A percentile compares a stretch with the other conserved stretches of the same genome.
Evolutionary conservation across 2,329 filamentous ascomycete species (phyloP).

Genomic region (Xylaria sp.): DNA sequence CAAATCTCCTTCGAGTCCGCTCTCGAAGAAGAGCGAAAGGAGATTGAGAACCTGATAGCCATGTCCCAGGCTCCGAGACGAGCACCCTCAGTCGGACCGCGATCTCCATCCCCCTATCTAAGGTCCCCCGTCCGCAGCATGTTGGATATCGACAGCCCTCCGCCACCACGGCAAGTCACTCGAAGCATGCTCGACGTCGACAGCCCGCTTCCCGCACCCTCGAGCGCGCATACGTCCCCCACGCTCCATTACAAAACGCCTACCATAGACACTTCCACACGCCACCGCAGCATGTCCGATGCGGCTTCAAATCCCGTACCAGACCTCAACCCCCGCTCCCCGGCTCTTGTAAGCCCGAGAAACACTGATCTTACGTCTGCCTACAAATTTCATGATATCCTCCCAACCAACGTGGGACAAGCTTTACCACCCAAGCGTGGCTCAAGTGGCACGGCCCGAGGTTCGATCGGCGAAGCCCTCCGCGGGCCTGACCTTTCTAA

Average conservation of each 20-base stretch:
- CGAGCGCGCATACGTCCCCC: constrained; percentile 60
- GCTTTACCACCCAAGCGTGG: constrained; percentile 56
- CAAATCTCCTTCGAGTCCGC: constrained; percentile 50
- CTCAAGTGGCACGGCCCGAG: constrained; percentile 45
- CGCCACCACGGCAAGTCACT: constrained; percentile 50
- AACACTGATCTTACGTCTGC: constrained; percentile 58
- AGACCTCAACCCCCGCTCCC: constrained; percentile 58
- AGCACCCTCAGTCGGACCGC: constrained; percentile 59
- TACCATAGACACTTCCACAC: constrained; percentile 46
- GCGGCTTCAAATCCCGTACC: constrained; percentile 56
- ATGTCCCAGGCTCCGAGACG: constrained; percentile 41
- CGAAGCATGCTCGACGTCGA: constrained; percentile 65
- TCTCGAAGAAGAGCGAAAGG: constrained; percentile 49
- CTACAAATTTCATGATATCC: constrained; percentile 71
- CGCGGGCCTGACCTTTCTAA: constrained; percentile 61
- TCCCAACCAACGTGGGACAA: constrained; percentile 62
- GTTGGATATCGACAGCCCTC: constrained; percentile 65
- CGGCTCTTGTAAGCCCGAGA: constrained; percentile 36
- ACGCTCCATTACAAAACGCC: constrained; percentile 53
- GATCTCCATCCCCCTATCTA: constrained; percentile 33
- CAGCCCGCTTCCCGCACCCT: constrained; percentile 49
- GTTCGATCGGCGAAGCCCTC: constrained; percentile 64
- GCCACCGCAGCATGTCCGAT: constrained; percentile 67
- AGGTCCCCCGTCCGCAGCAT: constrained; percentile 69
- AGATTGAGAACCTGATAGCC: constrained; percentile 48